These are phyloP conservation scores for Colletotrichum sp. DNA, from an alignment of 2,329 filamentous ascomycete species.

Conservation along the genomic window DNA sequence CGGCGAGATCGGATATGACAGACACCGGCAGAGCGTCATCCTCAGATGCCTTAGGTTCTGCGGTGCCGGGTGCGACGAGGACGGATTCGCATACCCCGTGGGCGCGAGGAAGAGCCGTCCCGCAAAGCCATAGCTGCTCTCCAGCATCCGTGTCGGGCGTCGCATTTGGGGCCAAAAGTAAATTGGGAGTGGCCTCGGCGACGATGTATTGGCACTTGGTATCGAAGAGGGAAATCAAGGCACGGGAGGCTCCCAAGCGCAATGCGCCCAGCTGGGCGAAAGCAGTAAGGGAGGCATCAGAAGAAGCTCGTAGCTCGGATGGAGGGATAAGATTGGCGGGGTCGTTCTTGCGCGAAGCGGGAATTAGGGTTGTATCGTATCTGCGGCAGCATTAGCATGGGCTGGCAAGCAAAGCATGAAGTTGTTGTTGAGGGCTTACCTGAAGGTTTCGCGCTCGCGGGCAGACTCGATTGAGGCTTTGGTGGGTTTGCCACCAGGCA, in stretches of 20 bases:
- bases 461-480: constrained; percentile 22
- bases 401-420: neutral
- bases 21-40: constrained; percentile 33
- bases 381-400: neutral
- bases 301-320: constrained; percentile 28
- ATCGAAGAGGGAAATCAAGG: constrained; percentile 59
- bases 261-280: constrained; percentile 54
- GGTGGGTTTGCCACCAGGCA: neutral
- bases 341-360: constrained; percentile 23
- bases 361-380: constrained; percentile 14
- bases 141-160: neutral
- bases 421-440: constrained; percentile 5
- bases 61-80: constrained; percentile 6
- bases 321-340: constrained; percentile 23
- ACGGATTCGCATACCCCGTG: constrained; percentile 32
- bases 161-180: constrained; percentile 36
- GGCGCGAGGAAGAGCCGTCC: constrained; percentile 31
- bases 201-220: constrained; percentile 51
- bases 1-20: constrained; percentile 37
- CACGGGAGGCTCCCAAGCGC: constrained; percentile 42
- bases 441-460: constrained; percentile 35
- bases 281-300: constrained; percentile 47
- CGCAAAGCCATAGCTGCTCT: constrained; percentile 27
- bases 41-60: fast-evolving
- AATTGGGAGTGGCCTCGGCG: constrained; percentile 52